These are phyloP conservation scores for Avena eriantha DNA, from an alignment of 176 grass and related monocot genomes.

Conservation along the genomic window DNA sequence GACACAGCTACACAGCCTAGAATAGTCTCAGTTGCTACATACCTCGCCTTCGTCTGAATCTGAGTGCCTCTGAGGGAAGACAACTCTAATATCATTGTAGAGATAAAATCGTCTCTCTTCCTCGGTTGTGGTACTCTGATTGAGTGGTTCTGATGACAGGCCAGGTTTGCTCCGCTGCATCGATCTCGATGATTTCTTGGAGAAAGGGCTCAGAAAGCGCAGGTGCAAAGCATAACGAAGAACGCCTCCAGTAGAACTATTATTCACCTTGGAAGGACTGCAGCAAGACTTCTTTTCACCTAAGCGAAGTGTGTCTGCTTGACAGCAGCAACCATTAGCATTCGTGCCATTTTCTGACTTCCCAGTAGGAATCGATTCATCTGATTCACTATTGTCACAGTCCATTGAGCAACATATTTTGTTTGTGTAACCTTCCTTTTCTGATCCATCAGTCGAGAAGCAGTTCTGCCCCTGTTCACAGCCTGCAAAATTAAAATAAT, in stretches of 20 bases:
- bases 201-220: conserved; percentile 75
- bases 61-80: conserved; percentile 94
- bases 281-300: conserved; percentile 48
- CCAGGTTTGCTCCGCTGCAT: conserved; percentile 70
- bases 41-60: conserved; percentile 96
- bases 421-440: conserved; percentile 26
- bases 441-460: conserved; percentile 17
- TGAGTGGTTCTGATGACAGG: conserved; percentile 47
- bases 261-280: conserved; percentile 66
- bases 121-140: neutral
- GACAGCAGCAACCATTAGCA: conserved; percentile 47
- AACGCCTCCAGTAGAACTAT: conserved; percentile 59
- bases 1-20: conserved; percentile 15
- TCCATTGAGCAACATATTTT: conserved; percentile 42
- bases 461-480: conserved; percentile 37
- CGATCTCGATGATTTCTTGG: conserved; percentile 66
- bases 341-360: conserved; percentile 37
- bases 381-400: conserved; percentile 39
- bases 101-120: conserved; percentile 80
- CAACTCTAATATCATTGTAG: conserved; percentile 96
- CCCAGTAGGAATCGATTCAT: conserved; percentile 15
- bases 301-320: conserved; percentile 35
- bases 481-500: conserved; percentile 52
- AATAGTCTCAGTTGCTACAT: conserved; percentile 44
- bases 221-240: conserved; percentile 97